Evolutionary conservation across 176 grass and related monocot genomes (phyloP).

Genomic region (Alloteropsis semialata): DNA sequence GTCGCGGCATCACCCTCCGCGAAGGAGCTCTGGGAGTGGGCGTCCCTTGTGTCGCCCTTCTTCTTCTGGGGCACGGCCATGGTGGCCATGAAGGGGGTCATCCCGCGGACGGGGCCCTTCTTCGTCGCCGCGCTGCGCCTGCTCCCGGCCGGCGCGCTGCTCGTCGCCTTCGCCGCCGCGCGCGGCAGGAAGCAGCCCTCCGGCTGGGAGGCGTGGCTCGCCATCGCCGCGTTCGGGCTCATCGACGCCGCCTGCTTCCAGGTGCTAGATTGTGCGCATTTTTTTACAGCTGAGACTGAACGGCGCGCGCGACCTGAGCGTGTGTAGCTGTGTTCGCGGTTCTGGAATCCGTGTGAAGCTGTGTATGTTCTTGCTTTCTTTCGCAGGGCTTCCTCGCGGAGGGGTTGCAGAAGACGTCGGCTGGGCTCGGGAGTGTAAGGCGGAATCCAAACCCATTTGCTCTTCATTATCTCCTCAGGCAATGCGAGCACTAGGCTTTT

Average conservation of each 20-base stretch:
- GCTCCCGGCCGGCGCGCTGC: constrained; percentile 62
- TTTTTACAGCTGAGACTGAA: neutral
- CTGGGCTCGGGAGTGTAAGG: constrained; percentile 88
- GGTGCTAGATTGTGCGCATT: constrained; percentile 27
- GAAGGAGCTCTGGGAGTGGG: constrained; percentile 56
- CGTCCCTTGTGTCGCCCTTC: constrained; percentile 79
- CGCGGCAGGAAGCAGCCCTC: constrained; percentile 77
- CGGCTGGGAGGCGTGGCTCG: constrained; percentile 63
- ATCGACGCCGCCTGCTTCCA: constrained; percentile 91
- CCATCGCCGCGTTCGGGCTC: constrained; percentile 61
- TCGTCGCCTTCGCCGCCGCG: constrained; percentile 68
- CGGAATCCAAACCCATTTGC: neutral
- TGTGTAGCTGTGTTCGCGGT: neutral
- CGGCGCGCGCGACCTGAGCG: neutral
- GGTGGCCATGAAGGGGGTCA: constrained; percentile 99
- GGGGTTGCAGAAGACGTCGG: constrained; percentile 87
- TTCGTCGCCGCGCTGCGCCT: constrained; percentile 80
- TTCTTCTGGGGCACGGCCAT: constrained; percentile 99
- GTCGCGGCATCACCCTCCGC: neutral
- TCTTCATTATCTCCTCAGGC: constrained; percentile 24
- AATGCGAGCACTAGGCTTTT: constrained; percentile 5
- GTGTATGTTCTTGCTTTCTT: neutral
- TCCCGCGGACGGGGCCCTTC: constrained; percentile 86
- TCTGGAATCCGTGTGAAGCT: constrained; percentile 8
- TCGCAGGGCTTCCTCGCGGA: constrained; percentile 89